phyloP scores from a whole-genome alignment of 176 grass and related monocot species.

The bread wheat (Triticum aestivum) region DNA sequence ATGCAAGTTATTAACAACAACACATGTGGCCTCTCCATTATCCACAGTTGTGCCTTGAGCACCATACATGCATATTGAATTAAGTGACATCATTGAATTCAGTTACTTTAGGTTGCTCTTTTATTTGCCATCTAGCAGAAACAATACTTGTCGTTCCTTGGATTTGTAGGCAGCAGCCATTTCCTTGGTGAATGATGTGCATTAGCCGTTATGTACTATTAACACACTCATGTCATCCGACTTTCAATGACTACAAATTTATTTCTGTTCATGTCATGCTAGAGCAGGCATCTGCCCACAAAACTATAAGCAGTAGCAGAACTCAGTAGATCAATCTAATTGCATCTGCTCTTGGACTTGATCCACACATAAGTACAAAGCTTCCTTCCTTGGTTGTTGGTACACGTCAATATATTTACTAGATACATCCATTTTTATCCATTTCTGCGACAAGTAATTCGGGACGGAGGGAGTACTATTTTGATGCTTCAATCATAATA shows the following conservation, averaged over 20 bases:
- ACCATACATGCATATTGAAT: background rate
- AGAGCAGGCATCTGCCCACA: background rate
- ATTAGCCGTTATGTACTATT: background rate
- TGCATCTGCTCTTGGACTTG: too few relatives aligned
- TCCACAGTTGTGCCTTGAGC: background rate
- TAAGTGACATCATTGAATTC: background rate
- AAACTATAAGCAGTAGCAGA: background rate
- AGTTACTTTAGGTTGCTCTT: background rate
- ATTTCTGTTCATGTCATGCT: background rate
- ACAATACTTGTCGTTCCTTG: background rate
- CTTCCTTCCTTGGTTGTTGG: background rate
- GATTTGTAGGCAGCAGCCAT: background rate
- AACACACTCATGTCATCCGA: too few relatives aligned
- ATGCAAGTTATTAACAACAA: constrained; percentile 1
- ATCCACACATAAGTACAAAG: background rate
- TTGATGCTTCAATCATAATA: background rate
- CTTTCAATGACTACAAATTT: background rate
- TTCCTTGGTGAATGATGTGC: constrained; percentile 6
- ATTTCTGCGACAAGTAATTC: too few relatives aligned
- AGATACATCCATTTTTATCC: too few relatives aligned
- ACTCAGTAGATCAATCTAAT: background rate
- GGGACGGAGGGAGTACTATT: too few relatives aligned
- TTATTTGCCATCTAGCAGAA: background rate
- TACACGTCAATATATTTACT: background rate
- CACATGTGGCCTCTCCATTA: background rate